Conservation (phyloP, 495 filamentous ascomycete genomes). For the Aspergillus nidulans region DNA sequence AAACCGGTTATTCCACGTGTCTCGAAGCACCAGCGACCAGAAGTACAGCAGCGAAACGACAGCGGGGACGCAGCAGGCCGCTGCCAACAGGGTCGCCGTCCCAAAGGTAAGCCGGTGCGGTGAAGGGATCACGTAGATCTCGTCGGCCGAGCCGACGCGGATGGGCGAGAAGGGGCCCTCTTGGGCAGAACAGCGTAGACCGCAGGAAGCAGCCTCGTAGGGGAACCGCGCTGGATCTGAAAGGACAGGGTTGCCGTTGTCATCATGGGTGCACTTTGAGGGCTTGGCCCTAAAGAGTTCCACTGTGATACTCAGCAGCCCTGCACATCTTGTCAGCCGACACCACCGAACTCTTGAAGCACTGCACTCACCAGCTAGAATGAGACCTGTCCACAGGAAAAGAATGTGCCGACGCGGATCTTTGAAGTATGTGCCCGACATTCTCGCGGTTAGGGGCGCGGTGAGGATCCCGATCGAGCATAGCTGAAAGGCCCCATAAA, state of each 20-base stretch:
- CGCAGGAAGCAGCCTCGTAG: background rate
- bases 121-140: background rate
- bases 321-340: background rate
- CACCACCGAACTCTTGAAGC: background rate
- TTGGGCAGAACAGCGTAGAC: background rate
- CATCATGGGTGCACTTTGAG: background rate
- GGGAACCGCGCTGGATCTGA: background rate
- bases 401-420: background rate
- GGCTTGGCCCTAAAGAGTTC: background rate
- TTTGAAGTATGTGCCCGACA: slow-evolving; percentile 1
- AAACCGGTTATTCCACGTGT: background rate
- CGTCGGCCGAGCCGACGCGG: background rate
- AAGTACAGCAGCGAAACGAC: background rate
- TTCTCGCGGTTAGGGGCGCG: background rate
- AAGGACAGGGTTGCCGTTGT: background rate
- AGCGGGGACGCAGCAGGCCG: background rate
- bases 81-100: background rate
- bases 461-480: slow-evolving; percentile 5
- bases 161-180: background rate
- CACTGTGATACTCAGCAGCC: background rate
- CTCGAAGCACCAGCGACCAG: background rate
- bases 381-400: background rate
- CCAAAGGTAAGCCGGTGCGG: slow-evolving; percentile 1
- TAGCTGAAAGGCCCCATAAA: slow-evolving; percentile 2
- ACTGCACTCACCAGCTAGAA: background rate